Conservation (phyloP, 495 filamentous ascomycete species). For the Ramalina peruviana region DNA sequence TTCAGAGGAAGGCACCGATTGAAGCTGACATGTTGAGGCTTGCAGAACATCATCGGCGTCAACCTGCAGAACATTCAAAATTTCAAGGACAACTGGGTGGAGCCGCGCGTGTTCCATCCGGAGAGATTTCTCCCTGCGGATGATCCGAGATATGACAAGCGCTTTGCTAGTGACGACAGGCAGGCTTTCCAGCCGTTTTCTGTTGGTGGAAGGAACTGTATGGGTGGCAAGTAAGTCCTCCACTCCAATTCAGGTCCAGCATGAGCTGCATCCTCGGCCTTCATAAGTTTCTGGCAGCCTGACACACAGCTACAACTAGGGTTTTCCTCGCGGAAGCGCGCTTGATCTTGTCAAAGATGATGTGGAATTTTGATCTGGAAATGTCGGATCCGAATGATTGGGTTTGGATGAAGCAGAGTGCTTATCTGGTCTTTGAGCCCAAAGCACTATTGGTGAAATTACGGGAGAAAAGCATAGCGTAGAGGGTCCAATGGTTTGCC, state of each 20-base stretch:
- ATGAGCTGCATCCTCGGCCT: too few relatives aligned
- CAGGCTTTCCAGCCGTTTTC: constrained; percentile 30
- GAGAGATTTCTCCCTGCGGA: constrained; percentile 1
- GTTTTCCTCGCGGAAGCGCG: constrained; percentile 4
- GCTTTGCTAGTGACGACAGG: constrained; percentile 22
- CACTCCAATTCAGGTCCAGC: too few relatives aligned
- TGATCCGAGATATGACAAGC: constrained; percentile 7
- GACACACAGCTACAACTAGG: background rate
- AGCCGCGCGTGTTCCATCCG: constrained; percentile 5
- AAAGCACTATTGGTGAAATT: constrained; percentile 2
- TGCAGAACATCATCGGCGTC: constrained; percentile 3
- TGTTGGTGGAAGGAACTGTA: constrained; percentile 27
- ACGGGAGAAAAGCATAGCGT: constrained; percentile 1
- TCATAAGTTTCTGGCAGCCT: too few relatives aligned
- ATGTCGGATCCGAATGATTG: constrained; percentile 1
- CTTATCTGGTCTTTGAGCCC: constrained; percentile 7
- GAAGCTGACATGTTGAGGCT: background rate
- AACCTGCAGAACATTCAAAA: constrained; percentile 4
- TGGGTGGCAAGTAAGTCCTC: constrained; percentile 28
- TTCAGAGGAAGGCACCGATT: background rate
- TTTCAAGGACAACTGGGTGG: background rate
- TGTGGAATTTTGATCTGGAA: constrained; percentile 6
- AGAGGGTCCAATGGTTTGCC: background rate
- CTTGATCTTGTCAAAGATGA: constrained; percentile 7
- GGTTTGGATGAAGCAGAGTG: constrained; percentile 7